Conservation (phyloP, 2,329 filamentous ascomycete species). For the Fusarium sp. region DNA sequence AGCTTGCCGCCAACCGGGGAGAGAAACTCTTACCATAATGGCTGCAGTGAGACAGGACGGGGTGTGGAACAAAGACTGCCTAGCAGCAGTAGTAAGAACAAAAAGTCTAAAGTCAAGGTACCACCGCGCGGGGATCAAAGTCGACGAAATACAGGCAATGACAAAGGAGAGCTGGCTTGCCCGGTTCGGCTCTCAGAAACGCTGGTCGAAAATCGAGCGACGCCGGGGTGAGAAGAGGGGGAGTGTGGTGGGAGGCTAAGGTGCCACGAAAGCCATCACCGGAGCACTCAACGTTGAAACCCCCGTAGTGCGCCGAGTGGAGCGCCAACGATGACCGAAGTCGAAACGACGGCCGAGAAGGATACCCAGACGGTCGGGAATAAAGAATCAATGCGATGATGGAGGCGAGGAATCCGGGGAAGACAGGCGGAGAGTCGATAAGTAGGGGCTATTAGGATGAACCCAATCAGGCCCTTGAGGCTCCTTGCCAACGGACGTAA, state of each 20-base stretch:
- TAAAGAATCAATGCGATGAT: slow-evolving; percentile 41
- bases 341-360: slow-evolving; percentile 41
- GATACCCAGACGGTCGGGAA: slow-evolving; percentile 43
- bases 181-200: slow-evolving; percentile 47
- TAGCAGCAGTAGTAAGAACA: slow-evolving; percentile 38
- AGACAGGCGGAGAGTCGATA: slow-evolving; percentile 47
- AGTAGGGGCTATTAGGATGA: slow-evolving; percentile 37
- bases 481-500: slow-evolving; percentile 33
- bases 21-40: slow-evolving; percentile 64
- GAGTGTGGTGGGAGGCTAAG: slow-evolving; percentile 52
- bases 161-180: slow-evolving; percentile 50
- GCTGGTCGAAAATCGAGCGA: slow-evolving; percentile 50
- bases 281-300: slow-evolving; percentile 48
- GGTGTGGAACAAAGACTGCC: slow-evolving; percentile 50
- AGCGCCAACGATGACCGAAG: slow-evolving; percentile 45
- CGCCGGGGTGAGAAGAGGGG: slow-evolving; percentile 51
- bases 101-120: slow-evolving; percentile 54
- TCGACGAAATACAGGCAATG: slow-evolving; percentile 54
- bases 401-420: slow-evolving; percentile 41
- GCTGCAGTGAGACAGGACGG: slow-evolving; percentile 55
- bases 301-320: slow-evolving; percentile 49
- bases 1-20: slow-evolving; percentile 58
- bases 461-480: slow-evolving; percentile 36
- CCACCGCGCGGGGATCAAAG: slow-evolving; percentile 54
- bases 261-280: slow-evolving; percentile 55